Conservation (phyloP, 2,329 filamentous ascomycete genomes). For the Phyllosticta citrichinensis region DNA sequence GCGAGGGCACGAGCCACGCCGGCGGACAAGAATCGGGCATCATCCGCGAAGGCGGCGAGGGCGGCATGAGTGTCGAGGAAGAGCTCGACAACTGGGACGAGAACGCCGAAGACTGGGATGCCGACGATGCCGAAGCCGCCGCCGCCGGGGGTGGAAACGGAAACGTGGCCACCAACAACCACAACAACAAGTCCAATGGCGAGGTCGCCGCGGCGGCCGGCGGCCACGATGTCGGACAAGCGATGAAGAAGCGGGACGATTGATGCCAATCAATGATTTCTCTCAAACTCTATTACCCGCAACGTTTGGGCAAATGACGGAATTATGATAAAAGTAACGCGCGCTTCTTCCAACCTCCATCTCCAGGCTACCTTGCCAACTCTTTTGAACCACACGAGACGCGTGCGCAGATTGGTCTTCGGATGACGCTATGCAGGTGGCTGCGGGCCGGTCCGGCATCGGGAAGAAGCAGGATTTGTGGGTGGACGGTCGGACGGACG, state of each 20-base stretch:
- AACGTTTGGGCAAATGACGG: not conserved
- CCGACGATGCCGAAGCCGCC: slow-evolving; percentile 35
- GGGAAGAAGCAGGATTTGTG: not conserved
- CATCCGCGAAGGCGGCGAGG: slow-evolving; percentile 26
- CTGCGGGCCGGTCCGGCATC: not conserved
- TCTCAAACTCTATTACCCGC: not conserved
- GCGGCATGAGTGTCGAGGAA: slow-evolving; percentile 50
- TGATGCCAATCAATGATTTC: not conserved
- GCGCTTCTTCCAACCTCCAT: not conserved
- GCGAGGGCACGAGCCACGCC: slow-evolving; percentile 38
- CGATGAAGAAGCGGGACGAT: slow-evolving; percentile 6
- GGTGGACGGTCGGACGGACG: not conserved
- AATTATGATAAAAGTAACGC: not conserved
- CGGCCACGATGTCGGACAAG: not conserved
- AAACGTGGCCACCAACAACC: no score
- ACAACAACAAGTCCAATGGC: not conserved
- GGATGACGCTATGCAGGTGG: not conserved
- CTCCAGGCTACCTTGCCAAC: not conserved
- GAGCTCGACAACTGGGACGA: slow-evolving; percentile 94
- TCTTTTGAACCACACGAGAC: not conserved
- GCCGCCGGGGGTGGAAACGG: slow-evolving; percentile 12
- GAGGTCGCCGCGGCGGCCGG: not conserved
- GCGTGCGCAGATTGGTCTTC: not conserved
- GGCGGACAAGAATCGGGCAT: slow-evolving; percentile 54
- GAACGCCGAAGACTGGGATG: slow-evolving; percentile 62